These are phyloP conservation scores for Rhypophila decipiens DNA, from an alignment of 495 filamentous ascomycete genomes.

Conservation along the genomic window DNA sequence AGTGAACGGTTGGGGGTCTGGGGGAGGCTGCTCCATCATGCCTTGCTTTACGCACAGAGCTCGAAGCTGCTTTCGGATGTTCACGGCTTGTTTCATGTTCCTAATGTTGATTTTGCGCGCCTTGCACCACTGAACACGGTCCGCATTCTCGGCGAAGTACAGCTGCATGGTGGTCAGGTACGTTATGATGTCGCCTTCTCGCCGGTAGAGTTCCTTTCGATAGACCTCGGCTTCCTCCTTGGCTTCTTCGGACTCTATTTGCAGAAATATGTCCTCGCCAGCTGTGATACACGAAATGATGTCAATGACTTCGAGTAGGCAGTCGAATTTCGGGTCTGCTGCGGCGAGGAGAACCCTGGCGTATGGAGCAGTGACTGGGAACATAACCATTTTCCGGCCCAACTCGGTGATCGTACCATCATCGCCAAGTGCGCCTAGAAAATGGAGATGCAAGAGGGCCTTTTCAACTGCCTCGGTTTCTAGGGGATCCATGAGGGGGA, in stretches of 20 bases:
- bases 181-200: constrained; percentile 88
- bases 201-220: constrained; percentile 64
- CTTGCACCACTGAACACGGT: constrained; percentile 73
- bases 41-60: constrained; percentile 50
- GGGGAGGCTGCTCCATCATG: constrained; percentile 33
- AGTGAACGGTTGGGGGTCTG: constrained; percentile 44
- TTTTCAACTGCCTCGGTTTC: constrained; percentile 72
- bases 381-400: constrained; percentile 69
- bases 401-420: constrained; percentile 65
- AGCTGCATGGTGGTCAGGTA: constrained; percentile 75
- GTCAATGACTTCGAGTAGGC: constrained; percentile 80
- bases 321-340: constrained; percentile 58
- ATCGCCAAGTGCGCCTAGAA: constrained; percentile 69
- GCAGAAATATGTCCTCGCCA: constrained; percentile 78
- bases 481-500: constrained; percentile 81
- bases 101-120: constrained; percentile 69
- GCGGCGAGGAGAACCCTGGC: constrained; percentile 80
- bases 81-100: constrained; percentile 66
- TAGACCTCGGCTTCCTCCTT: constrained; percentile 68
- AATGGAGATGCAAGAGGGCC: constrained; percentile 72
- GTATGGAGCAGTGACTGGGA: constrained; percentile 77
- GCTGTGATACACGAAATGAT: constrained; percentile 84
- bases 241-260: constrained; percentile 72
- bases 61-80: constrained; percentile 84
- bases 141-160: constrained; percentile 66